Evolutionary conservation across 306 rosid species (phyloP), one percentile per base, ranked within the genome.

Genomic region (Nissolia schottii): DNA sequence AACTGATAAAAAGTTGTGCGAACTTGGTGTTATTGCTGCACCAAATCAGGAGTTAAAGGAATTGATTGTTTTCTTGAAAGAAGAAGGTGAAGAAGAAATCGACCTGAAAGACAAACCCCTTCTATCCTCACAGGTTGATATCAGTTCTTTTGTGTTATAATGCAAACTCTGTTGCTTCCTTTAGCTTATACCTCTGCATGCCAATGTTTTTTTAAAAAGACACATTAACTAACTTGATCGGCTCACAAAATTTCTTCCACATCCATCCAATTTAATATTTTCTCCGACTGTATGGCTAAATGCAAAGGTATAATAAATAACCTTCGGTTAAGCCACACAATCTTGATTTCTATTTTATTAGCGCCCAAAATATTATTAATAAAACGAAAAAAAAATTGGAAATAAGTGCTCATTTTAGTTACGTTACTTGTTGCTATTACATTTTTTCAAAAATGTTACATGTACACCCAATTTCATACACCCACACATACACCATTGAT

Each of bases 51-150:
- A 64, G 56, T 76, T 88, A 20, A 63, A 35, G 65, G 81, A 74
- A 5, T 70, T 87, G 15, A 77, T 81, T 83, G 58, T 38, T 65
- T 86, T 79, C 71, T 76, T 83, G 59, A 54, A 6, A 31, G 76
- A 64, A 63, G 82, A 67, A 22, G 74, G 56, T 40, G 79, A 70
- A 19, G 76, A 78, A 34, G 70, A 76, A 24, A 62, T 22, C 29
- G 83, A 78, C 25, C 10, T 78, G 20, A 81, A 68, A 37, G 77
- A 76, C 24, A 81, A 12, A 49, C 86, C 88, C 8, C 76, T 83
- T 59, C 24, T 40, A 27, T 83, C 81, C 4, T 27, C 83, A 40
- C 90, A 86, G 87, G 85, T 85, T 75, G 5, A 19, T 59, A 10
- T 74, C 13, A 3, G 37, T 49, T 25, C 0, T 11, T 9, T 34